Percentiles rank a stretch among this genome's conserved stretches.
Evolutionary conservation across 345 rosid genomes (phyloP).

Genomic region (Eucalyptus curtisii): DNA sequence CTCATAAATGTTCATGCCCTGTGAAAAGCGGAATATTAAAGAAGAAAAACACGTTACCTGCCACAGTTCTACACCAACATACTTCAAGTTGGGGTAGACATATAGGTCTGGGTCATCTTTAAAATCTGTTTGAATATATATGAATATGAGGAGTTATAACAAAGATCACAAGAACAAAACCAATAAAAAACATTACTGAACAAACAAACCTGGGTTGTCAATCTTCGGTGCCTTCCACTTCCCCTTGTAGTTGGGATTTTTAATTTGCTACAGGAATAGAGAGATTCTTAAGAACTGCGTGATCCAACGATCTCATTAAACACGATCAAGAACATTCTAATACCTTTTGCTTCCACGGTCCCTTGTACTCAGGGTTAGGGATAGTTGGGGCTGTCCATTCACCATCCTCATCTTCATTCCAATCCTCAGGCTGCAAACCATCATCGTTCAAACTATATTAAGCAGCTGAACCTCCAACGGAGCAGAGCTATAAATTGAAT

Average conservation of each 20-base stretch:
- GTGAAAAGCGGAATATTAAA: not conserved
- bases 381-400: conserved; percentile 98
- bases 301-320: not conserved
- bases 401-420: conserved; percentile 99
- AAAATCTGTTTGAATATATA: conserved; percentile 37
- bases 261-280: conserved; percentile 55
- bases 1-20: not conserved
- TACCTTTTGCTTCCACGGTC: conserved; percentile 94
- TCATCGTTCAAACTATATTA: not conserved
- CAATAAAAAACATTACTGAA: not conserved
- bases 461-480: not conserved
- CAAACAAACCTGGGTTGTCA: conserved; percentile 82
- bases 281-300: not conserved
- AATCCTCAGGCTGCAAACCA: conserved; percentile 77
- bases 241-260: conserved; percentile 91
- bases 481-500: not conserved
- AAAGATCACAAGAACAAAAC: not conserved
- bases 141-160: not conserved
- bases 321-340: not conserved
- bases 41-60: conserved; percentile 39
- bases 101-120: conserved; percentile 91
- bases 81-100: conserved; percentile 81
- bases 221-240: conserved; percentile 97
- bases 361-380: conserved; percentile 93
- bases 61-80: conserved; percentile 97